A percentile compares a stretch with the other conserved stretches of the same genome.
Evolutionary conservation across 2,329 filamentous ascomycete genomes (phyloP).

Genomic region (Botryosphaeria dothidea): DNA sequence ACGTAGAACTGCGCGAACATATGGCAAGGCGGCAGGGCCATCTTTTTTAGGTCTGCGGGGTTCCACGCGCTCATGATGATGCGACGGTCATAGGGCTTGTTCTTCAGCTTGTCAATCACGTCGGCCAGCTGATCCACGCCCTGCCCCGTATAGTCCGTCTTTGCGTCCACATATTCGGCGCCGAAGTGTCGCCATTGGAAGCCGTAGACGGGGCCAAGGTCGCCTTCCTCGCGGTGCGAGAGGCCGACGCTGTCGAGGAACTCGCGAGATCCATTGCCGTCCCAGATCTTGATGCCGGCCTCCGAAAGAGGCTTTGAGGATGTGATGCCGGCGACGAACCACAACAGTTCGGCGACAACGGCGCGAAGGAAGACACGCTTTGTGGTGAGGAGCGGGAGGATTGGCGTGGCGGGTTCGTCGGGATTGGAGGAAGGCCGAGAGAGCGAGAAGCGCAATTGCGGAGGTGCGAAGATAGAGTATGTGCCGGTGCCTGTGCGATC

Average conservation of each 20-base stretch:
- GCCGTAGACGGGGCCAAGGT: constrained; percentile 93
- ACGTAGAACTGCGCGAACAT: constrained; percentile 99
- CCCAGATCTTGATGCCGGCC: constrained; percentile 94
- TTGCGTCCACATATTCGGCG: constrained; percentile 78
- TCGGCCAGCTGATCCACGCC: constrained; percentile 93
- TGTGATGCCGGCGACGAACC: constrained; percentile 88
- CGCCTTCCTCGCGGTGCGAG: constrained; percentile 77
- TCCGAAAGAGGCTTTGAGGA: constrained; percentile 74
- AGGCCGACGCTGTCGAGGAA: constrained; percentile 87
- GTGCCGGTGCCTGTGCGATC: constrained; percentile 95
- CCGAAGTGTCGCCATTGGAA: constrained; percentile 99
- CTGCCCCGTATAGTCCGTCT: constrained; percentile 80
- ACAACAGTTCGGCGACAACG: constrained; percentile 88
- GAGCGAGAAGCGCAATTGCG: constrained; percentile 83
- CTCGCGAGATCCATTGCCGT: constrained; percentile 89
- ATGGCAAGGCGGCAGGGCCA: constrained; percentile 93
- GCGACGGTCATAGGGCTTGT: constrained; percentile 82
- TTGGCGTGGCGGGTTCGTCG: constrained; percentile 50
- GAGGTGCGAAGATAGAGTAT: constrained; percentile 82
- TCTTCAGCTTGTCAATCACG: constrained; percentile 81
- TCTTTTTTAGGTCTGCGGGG: constrained; percentile 77
- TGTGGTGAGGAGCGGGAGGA: constrained; percentile 92
- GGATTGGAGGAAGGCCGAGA: constrained; percentile 54
- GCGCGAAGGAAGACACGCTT: constrained; percentile 94
- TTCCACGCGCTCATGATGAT: constrained; percentile 97